Percentiles rank a stretch among this genome's conserved stretches.
phyloP scores from a whole-genome alignment of 2,329 filamentous ascomycete species.

The Kalaharituber pfeilii region DNA sequence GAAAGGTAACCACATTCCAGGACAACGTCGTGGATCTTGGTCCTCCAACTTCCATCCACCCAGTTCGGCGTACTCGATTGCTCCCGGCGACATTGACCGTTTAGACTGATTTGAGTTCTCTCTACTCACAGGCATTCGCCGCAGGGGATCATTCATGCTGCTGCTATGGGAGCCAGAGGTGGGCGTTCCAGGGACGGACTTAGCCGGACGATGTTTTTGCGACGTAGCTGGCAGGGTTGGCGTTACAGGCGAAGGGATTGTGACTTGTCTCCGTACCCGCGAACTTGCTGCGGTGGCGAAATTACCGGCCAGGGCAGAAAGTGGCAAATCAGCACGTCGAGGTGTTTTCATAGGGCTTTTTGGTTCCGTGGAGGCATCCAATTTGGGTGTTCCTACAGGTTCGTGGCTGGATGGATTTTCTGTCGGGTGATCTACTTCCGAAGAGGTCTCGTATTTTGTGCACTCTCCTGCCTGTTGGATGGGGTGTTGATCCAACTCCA shows the following conservation, averaged over 20 bases:
- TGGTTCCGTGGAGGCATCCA: not conserved
- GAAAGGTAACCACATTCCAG: not conserved
- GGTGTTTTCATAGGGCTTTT: too few species aligned
- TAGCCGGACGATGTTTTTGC: not conserved
- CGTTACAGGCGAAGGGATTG: not conserved
- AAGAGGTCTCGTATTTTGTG: not conserved
- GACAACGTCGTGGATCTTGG: not conserved
- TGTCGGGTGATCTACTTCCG: not conserved
- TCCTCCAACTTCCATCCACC: not conserved
- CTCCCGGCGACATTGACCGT: too few species aligned
- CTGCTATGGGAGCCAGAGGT: not conserved
- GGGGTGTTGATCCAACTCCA: too few species aligned
- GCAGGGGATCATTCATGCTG: too few species aligned
- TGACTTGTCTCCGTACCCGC: not conserved
- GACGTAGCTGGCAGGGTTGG: not conserved
- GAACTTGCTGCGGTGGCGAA: not conserved
- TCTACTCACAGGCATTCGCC: too few species aligned
- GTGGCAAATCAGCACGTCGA: not conserved
- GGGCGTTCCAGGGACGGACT: not conserved
- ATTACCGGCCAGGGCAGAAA: not conserved
- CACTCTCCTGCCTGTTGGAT: not conserved
- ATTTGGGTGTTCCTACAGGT: too few species aligned
- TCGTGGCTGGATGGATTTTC: too few species aligned
- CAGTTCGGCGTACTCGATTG: not conserved
- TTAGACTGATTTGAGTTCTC: too few species aligned